Base-by-base conservation (phyloP, 768 basidiomycete species). In the Boletus subparvulus region DNA sequence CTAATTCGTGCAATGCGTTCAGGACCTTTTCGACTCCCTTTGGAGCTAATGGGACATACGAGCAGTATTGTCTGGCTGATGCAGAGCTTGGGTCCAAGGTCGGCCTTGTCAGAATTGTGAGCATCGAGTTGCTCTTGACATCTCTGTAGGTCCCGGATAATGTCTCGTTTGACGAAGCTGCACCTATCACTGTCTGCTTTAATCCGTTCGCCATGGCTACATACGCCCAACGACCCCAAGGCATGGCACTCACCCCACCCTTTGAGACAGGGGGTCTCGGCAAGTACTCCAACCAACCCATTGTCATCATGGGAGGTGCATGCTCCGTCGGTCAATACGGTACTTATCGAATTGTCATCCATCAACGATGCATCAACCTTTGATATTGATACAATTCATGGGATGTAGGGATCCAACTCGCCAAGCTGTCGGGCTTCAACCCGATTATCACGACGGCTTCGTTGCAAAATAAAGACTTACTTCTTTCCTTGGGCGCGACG, bases 391-490 rank as follows among this genome's bases (percentile, higher is more conserved):
- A 1, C 0, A 4, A 35, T 2, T 41, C 32, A 7, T 39, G 36
- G 9, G 16, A 61, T 33, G 5, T 16, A 69, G 71, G 54, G 19
- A 72, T 73, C 24, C 73, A 73, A 55, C 64, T 74, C 14, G 69
- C 75, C 6, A 61, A 54, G n/a, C 39, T 72, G 44, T 72, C 69
- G n/a, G 71, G 65, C 10, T 74, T 73, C 54, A 64, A 59, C 1
- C 70, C 70, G 13, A 73, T 77, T 47, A 69, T 76, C 47, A 66
- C 74, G 21, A 76, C 77, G 0, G 67, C 77, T 0, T 76, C 76
- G 17, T 47, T 64, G 19, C 59, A 69, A 44, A 70, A 78, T 37
- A 52, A 57, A 6, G 65, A 52, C 4, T 60, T 63, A 9, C 65
- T 77, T 33, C 54, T 61, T 32, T 67, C 68, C 3, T 50, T 74